Conservation (phyloP, 2,329 filamentous ascomycete species). For the Cercospora sp. region DNA sequence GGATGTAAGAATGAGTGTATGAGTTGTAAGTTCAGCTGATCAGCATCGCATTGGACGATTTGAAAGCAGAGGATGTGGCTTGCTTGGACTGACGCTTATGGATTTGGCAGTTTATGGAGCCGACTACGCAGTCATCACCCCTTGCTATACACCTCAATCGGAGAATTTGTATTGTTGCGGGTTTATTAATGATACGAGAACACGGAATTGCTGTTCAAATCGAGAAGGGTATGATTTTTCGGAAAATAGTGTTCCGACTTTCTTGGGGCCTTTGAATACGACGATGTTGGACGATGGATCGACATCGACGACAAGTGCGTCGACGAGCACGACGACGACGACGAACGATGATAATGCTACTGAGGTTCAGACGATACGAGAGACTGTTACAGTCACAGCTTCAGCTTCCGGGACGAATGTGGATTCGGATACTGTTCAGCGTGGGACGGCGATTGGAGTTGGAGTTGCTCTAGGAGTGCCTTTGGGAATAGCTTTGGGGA, state of each 20-base stretch:
- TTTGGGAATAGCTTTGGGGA: neutral
- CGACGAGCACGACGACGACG: neutral
- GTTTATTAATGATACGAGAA: neutral
- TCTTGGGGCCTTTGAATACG: neutral
- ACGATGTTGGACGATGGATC: neutral
- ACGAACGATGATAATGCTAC: neutral
- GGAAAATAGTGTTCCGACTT: neutral
- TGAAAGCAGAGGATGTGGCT: too few relatives aligned
- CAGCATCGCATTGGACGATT: too few relatives aligned
- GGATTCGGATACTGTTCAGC: neutral
- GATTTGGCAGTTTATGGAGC: neutral
- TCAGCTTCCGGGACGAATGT: neutral
- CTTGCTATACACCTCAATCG: neutral
- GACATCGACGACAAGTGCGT: neutral
- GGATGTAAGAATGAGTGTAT: neutral
- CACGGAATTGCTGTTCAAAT: neutral
- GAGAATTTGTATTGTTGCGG: neutral
- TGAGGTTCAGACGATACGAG: neutral
- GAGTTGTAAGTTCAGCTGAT: neutral
- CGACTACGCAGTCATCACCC: neutral
- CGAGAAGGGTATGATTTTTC: neutral
- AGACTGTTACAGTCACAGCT: neutral
- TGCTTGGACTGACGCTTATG: too few relatives aligned
- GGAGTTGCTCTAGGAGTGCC: neutral
- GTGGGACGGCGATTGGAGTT: neutral